A percentile compares a stretch with the other conserved stretches of the same genome.
These are phyloP conservation scores for Pseudogymnoascus sp. DNA, from an alignment of 2,329 filamentous ascomycete genomes.

Conservation along the genomic window DNA sequence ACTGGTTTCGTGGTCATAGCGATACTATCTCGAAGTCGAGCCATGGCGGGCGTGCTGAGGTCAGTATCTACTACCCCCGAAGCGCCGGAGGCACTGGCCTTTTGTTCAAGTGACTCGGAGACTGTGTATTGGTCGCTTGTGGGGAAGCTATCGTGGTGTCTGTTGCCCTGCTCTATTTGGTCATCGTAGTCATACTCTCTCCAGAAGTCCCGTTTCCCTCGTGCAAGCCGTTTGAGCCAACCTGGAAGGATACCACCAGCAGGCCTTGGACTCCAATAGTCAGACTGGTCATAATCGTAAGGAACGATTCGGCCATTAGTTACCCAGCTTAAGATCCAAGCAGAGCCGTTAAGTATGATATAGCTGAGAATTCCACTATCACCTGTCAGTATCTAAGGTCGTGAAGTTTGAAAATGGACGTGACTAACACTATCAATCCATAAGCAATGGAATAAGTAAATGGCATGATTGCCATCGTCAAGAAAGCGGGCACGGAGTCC, in stretches of 20 bases:
- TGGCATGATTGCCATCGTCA: slow-evolving; percentile 78
- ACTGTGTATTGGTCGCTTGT: neutral
- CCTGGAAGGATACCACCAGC: slow-evolving; percentile 68
- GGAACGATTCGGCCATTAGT: slow-evolving; percentile 65
- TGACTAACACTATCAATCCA: slow-evolving; percentile 55
- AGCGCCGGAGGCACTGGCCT: neutral
- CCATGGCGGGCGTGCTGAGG: neutral
- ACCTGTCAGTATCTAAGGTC: neutral
- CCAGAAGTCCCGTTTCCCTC: slow-evolving; percentile 71
- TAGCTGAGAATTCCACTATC: slow-evolving; percentile 62
- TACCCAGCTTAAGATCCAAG: slow-evolving; percentile 58
- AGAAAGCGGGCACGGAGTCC: slow-evolving; percentile 74
- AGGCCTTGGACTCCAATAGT: slow-evolving; percentile 71
- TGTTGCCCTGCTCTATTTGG: neutral
- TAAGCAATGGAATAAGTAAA: slow-evolving; percentile 87
- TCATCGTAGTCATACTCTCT: slow-evolving; percentile 29
- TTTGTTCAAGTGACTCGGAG: neutral
- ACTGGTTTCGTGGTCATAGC: neutral
- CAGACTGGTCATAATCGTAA: slow-evolving; percentile 65
- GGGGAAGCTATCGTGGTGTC: neutral
- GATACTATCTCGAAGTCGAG: neutral
- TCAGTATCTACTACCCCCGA: neutral
- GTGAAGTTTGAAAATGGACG: neutral
- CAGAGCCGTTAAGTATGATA: slow-evolving; percentile 62
- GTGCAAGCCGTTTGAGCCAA: slow-evolving; percentile 56